Base-by-base conservation (phyloP, 495 filamentous ascomycete species). In the Jackrogersella multiformis region DNA sequence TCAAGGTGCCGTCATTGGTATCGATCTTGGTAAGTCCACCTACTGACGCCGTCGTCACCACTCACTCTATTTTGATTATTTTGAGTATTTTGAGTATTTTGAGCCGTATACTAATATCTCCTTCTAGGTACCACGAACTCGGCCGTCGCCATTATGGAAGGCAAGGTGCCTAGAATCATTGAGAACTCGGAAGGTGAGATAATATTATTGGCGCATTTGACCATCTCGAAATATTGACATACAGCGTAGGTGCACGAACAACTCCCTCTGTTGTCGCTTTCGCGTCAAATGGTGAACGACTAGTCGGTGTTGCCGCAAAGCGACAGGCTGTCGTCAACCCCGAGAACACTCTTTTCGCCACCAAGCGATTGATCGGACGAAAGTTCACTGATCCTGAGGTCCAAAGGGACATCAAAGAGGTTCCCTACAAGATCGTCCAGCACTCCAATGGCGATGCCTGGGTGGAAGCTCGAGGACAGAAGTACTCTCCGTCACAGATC, bases 301-400 rank as follows among this genome's bases (percentile, higher is more conserved):
- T 99, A 60, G 95, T 99, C 68, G 95, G 95, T 90, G 93, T 98
- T 70, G 92, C 95, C 49, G 95, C 95, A 66, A 99, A 99, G 88
- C 94, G 95, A 76, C 95, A 99, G 81, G 95, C 95, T 49, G 96
- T 98, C 71, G 96, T 99, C 71, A 99, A 99, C 85, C 95, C 95
- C 2, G 95, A 99, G 80, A 98, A 99, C 83, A 99, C 95, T 48
- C 89, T 99, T 49, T 99, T 99, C 77, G 95, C 95, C 80, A 99
- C 95, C 63, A 99, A 99, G 90, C 93, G 95, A 88, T 88, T 99
- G 77, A 99, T 99, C 77, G 95, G 95, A 70, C 93, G 95, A 76
- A 98, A 98, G 85, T 99, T 93, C 85, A 95, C 90, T 76, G 95
- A 99, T 76, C 75, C 85, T 68, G 95, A 99, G 85, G 93, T 97